Conservation (phyloP, 2,329 filamentous ascomycete genomes). For the Pseudopyrenochaeta lycopersici region DNA sequence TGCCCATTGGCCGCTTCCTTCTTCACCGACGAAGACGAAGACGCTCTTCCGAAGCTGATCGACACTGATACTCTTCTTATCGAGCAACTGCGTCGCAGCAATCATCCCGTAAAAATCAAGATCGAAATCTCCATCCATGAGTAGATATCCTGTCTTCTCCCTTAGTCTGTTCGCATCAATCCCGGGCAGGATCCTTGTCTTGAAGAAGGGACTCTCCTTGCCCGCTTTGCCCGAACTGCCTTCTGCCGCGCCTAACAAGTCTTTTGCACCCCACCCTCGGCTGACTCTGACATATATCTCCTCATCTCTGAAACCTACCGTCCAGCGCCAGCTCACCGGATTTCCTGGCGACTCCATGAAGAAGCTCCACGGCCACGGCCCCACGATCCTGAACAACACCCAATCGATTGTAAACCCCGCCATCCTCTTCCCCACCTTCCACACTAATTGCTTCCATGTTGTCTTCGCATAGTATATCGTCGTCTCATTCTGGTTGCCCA, state of each 20-base stretch:
- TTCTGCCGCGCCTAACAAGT: constrained; percentile 61
- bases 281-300: constrained; percentile 86
- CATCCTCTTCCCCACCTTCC: constrained; percentile 68
- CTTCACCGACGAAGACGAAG: constrained; percentile 48
- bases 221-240: constrained; percentile 58
- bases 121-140: constrained; percentile 87
- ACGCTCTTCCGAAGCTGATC: constrained; percentile 77
- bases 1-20: constrained; percentile 70
- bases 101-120: constrained; percentile 87
- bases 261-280: constrained; percentile 72
- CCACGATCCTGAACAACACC: constrained; percentile 54
- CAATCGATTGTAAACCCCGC: constrained; percentile 79
- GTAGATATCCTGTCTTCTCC: constrained; percentile 86
- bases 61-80: constrained; percentile 66
- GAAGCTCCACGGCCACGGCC: constrained; percentile 59
- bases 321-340: constrained; percentile 77
- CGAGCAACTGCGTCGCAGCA: constrained; percentile 73
- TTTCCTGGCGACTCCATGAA: constrained; percentile 69
- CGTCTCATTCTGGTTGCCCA: constrained; percentile 73
- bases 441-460: constrained; percentile 65
- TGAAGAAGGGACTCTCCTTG: constrained; percentile 64
- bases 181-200: constrained; percentile 71
- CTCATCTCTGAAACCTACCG: constrained; percentile 76
- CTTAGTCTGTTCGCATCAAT: constrained; percentile 72
- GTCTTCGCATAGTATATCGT: constrained; percentile 67